A percentile compares a stretch with the other conserved stretches of the same genome.
These are phyloP conservation scores for Aspergillus ellipticus DNA, from an alignment of 495 filamentous ascomycete genomes.

Conservation along the genomic window DNA sequence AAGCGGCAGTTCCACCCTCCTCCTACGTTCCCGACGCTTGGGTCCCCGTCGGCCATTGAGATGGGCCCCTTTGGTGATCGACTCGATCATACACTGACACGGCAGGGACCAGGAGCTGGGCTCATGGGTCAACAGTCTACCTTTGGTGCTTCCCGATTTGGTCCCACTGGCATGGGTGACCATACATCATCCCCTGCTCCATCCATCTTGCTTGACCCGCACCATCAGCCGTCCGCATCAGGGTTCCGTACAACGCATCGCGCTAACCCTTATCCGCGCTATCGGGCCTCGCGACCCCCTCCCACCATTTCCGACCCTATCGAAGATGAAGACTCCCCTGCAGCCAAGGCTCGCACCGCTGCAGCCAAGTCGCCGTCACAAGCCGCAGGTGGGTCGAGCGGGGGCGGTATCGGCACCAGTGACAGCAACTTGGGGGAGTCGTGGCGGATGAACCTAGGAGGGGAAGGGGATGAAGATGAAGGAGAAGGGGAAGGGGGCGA, in stretches of 20 bases:
- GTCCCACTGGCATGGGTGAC: conserved; percentile 26
- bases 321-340: conserved; percentile 42
- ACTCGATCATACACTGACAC: conserved; percentile 41
- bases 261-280: conserved; percentile 48
- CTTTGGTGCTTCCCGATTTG: conserved; percentile 25
- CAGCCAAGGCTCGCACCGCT: conserved; percentile 22
- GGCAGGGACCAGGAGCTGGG: conserved; percentile 21
- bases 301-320: conserved; percentile 32
- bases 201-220: conserved; percentile 79
- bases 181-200: conserved; percentile 41
- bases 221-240: conserved; percentile 72
- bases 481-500: conserved; percentile 47
- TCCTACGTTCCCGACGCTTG: conserved; percentile 68
- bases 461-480: conserved; percentile 40
- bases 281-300: conserved; percentile 39
- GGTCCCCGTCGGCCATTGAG: conserved; percentile 56
- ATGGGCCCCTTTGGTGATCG: conserved; percentile 44
- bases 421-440: conserved; percentile 62
- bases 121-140: conserved; percentile 30
- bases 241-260: conserved; percentile 43
- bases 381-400: conserved; percentile 36
- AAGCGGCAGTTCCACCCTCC: conserved; percentile 68
- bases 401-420: conserved; percentile 39
- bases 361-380: conserved; percentile 22
- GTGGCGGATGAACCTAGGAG: conserved; percentile 57